Evolutionary conservation across 1,284 basidiomycete genomes (phyloP).

Genomic region (Ustilago hordei): DNA sequence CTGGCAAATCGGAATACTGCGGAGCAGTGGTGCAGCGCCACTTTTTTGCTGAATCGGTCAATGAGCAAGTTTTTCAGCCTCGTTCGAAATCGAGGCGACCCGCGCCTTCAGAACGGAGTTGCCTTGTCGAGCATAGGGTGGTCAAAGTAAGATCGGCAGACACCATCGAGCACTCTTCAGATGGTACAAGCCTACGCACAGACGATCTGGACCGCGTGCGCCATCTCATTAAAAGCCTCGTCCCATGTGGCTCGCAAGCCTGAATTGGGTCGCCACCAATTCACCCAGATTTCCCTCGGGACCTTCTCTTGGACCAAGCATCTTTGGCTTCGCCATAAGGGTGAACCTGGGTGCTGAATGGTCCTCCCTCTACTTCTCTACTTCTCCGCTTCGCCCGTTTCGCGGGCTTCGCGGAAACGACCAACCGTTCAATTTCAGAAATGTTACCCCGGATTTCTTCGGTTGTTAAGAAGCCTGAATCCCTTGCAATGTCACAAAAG

Average conservation of each 20-base stretch:
- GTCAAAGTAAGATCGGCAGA: conserved; percentile 7
- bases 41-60: background rate
- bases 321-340: background rate
- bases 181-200: background rate
- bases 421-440: too few species aligned
- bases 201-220: conserved; percentile 13
- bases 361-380: too few species aligned
- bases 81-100: background rate
- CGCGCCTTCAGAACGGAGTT: conserved; percentile 1
- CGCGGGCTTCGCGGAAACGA: too few species aligned
- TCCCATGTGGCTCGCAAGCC: conserved; percentile 10
- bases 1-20: background rate
- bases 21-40: background rate
- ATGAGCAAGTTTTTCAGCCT: background rate
- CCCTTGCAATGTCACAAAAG: too few species aligned
- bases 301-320: background rate
- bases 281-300: background rate
- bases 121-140: background rate
- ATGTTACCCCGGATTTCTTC: too few species aligned
- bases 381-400: too few species aligned
- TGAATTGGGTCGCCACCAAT: conserved; percentile 4
- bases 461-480: too few species aligned
- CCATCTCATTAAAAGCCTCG: conserved; percentile 15
- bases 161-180: background rate
- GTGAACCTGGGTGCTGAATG: too few species aligned